Conservation (phyloP, 2,329 filamentous ascomycete species). For the Aspergillus brunneoviolaceus region DNA sequence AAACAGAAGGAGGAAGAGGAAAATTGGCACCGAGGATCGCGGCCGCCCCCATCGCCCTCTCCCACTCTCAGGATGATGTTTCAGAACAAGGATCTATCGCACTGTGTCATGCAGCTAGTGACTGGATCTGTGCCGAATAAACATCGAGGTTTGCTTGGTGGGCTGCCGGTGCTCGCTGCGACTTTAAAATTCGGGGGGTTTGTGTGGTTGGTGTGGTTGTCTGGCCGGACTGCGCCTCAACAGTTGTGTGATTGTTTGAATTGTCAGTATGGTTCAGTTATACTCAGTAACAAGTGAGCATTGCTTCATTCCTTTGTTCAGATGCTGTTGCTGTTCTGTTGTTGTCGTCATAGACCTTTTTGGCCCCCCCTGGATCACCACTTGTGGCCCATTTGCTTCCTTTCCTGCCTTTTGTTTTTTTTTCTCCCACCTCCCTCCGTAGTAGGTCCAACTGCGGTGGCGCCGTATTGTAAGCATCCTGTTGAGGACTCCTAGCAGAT, state of each 20-base stretch:
- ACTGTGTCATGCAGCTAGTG: conserved; percentile 6
- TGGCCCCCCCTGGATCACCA: not conserved
- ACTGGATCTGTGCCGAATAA: not conserved
- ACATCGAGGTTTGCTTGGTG: not conserved
- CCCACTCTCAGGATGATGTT: conserved; percentile 2
- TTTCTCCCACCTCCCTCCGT: not conserved
- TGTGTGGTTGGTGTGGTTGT: not conserved
- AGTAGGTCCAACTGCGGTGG: conserved; percentile 9
- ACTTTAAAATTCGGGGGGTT: not conserved
- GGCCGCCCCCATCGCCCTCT: not conserved
- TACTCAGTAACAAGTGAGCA: too few species aligned
- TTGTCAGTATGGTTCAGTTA: not conserved
- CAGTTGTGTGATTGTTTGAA: not conserved
- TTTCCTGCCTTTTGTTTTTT: not conserved
- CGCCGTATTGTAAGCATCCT: conserved; percentile 13
- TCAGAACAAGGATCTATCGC: conserved; percentile 4
- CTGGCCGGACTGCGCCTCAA: not conserved
- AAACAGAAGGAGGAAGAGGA: too few species aligned
- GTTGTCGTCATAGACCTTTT: not conserved
- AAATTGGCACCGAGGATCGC: conserved; percentile 2
- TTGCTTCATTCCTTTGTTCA: not conserved
- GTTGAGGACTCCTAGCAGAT: conserved; percentile 10
- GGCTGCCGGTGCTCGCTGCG: not conserved
- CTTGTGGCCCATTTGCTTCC: not conserved
- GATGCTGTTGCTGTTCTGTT: not conserved